Percentiles rank a stretch among this genome's conserved stretches.
Evolutionary conservation across 1,284 basidiomycete genomes (phyloP).

Genomic region (Ceratobasidium sp.): DNA sequence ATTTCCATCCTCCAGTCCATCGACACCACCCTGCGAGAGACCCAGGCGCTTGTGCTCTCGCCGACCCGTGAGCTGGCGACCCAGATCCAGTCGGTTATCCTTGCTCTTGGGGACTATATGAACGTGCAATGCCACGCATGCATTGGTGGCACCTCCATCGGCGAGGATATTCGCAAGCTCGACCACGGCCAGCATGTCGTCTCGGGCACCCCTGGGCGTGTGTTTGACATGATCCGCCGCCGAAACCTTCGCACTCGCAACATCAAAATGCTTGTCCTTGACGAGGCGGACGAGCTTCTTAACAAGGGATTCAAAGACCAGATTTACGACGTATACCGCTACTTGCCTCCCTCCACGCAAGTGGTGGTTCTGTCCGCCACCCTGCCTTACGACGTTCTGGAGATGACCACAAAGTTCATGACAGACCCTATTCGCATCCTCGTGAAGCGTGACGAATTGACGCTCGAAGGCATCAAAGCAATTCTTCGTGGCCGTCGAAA

Average conservation of each 20-base stretch:
- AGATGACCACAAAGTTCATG: slow-evolving; percentile 99
- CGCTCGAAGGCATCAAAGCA: slow-evolving; percentile 99
- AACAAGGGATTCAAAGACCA: slow-evolving; percentile 99
- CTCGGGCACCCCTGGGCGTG: slow-evolving; percentile 96
- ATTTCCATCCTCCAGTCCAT: slow-evolving; percentile 95
- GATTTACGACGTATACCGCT: slow-evolving; percentile 99
- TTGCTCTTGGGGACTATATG: slow-evolving; percentile 98
- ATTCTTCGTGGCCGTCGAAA: slow-evolving; percentile 99
- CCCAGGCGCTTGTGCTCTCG: slow-evolving; percentile 94
- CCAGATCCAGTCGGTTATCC: slow-evolving; percentile 98
- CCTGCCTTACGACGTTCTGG: slow-evolving; percentile 95
- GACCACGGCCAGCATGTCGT: slow-evolving; percentile 99
- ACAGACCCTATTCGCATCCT: slow-evolving; percentile 98
- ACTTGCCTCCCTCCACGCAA: slow-evolving; percentile 97
- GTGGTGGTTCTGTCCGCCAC: slow-evolving; percentile 97
- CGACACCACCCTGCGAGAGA: slow-evolving; percentile 94
- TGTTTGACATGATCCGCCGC: slow-evolving; percentile 99
- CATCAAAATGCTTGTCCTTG: slow-evolving; percentile 99
- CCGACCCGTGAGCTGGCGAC: slow-evolving; percentile 95
- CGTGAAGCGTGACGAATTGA: slow-evolving; percentile 99
- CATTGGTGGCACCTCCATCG: slow-evolving; percentile 96
- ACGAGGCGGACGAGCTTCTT: slow-evolving; percentile 96
- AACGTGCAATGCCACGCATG: slow-evolving; percentile 99
- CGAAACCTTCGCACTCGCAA: slow-evolving; percentile 93
- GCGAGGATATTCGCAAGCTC: slow-evolving; percentile 98